Conservation (phyloP, 148 eudicot genomes). For the Chenopodium suecicum region DNA sequence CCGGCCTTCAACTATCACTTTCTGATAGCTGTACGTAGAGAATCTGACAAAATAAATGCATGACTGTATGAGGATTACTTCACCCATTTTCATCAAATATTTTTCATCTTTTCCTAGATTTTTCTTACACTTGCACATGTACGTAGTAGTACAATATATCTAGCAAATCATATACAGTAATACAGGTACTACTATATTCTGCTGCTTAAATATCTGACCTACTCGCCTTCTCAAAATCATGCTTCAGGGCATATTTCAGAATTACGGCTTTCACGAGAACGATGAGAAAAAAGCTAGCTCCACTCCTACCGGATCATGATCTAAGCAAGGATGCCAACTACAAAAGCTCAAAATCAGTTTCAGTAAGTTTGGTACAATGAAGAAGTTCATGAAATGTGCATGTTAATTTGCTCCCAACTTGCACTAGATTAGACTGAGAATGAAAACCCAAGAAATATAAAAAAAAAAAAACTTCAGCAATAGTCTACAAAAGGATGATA, state of each 20-base stretch:
- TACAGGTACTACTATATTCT: neutral
- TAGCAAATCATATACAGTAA: neutral
- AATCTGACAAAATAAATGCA: neutral
- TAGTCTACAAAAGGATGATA: conserved; percentile 30
- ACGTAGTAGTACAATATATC: neutral
- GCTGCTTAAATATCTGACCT: neutral
- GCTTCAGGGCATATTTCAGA: conserved; percentile 62
- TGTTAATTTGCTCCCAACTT: conserved; percentile 16
- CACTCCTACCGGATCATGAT: conserved; percentile 28
- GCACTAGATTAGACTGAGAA: neutral
- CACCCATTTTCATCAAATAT: conserved; percentile 6
- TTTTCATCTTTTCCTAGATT: neutral
- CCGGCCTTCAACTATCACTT: neutral
- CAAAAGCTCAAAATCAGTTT: neutral
- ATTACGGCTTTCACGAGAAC: conserved; percentile 50
- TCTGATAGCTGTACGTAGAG: conserved; percentile 9
- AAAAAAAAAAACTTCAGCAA: neutral
- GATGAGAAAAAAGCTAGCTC: conserved; percentile 23
- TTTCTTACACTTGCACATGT: neutral
- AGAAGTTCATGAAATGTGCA: neutral
- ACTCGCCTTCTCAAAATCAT: neutral
- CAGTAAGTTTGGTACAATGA: conserved; percentile 21
- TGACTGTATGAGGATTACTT: neutral
- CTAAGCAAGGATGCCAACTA: conserved; percentile 11
- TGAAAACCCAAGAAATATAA: neutral